phyloP scores from a whole-genome alignment of 192 early-diverging fungal genomes.

The Umbelopsis sp. region DNA sequence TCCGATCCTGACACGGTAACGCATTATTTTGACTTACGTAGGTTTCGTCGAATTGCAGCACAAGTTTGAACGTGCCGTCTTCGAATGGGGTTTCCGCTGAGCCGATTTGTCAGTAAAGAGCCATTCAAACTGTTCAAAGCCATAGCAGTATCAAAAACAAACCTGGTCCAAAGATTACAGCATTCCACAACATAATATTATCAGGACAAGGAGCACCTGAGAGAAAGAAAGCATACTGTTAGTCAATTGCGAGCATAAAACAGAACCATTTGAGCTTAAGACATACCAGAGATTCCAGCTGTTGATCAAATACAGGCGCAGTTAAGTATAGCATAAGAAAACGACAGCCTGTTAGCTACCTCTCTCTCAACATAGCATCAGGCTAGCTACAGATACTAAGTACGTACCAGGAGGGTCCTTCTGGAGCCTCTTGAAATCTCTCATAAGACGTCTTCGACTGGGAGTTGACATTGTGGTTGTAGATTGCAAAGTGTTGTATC shows the following conservation, averaged over 20 bases:
- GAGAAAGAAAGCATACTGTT: slow-evolving; percentile 25
- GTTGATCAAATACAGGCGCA: slow-evolving; percentile 2
- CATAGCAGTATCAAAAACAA: slow-evolving; percentile 20
- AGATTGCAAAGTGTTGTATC: background rate
- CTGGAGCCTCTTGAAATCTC: slow-evolving; percentile 95
- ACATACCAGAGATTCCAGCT: slow-evolving; percentile 43
- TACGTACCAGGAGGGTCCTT: slow-evolving; percentile 83
- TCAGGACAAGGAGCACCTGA: slow-evolving; percentile 92
- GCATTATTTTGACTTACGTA: slow-evolving; percentile 56
- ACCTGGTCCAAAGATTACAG: slow-evolving; percentile 97
- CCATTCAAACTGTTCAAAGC: background rate
- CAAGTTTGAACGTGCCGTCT: slow-evolving; percentile 95
- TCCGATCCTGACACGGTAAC: background rate
- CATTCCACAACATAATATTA: slow-evolving; percentile 99
- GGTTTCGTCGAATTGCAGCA: slow-evolving; percentile 93
- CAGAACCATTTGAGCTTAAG: background rate
- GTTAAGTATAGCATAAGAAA: background rate
- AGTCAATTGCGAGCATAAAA: too few relatives aligned
- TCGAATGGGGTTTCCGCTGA: slow-evolving; percentile 95
- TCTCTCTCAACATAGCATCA: too few relatives aligned
- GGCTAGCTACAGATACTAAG: background rate
- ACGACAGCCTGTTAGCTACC: too few relatives aligned
- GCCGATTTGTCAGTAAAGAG: background rate
- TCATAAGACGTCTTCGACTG: slow-evolving; percentile 92
- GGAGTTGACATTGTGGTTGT: slow-evolving; percentile 83